Base-by-base conservation (phyloP, 1,284 basidiomycete species). In the Ustilago curta region DNA sequence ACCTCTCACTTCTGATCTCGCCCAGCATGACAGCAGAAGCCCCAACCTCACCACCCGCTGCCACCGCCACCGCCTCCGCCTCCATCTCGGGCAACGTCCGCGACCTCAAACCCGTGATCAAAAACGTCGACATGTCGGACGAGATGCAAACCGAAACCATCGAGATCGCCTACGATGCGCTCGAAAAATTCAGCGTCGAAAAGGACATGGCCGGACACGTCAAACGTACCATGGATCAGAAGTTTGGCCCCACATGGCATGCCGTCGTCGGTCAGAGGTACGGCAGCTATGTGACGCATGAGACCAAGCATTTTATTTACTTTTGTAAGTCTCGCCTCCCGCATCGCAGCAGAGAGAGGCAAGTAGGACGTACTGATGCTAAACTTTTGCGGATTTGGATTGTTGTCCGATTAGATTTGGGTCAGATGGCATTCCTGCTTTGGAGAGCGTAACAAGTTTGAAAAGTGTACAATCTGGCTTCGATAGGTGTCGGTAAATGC, bases 151-250 rank as follows among this genome's bases (percentile, higher is more conserved):
- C 93, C 86, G 91, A 93, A 86, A 91, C 91, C 75, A 91, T 98
- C 79, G 93, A 97, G 82, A 90, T 94, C 80, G 91, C 94, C 29
- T 89, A 90, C 19, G 89, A 90, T 27, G 94, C 95, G 1, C 89
- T 98, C 83, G 91, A 93, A 76, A 93, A 93, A 86, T 94, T 92
- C 87, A 91, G 89, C 85, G 92, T 97, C 87, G 95, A 97, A 88
- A 97, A 97, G 87, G 82, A 99, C 86, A 95, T 98, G 84, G 96
- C 95, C 14, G 94, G 95, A 42, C 91, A 94, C 86, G 93, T 97
- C 89, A 99, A 99, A 89, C 94, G 95, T 86, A 93, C 96, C 87
- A 94, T 97, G 86, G 95, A 99, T 88, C 88, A 90, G 86, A 88
- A 91, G 85, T 91, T 93, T 81, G 93, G 93, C 27, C 90, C 94